These are phyloP conservation scores for Myrmaecium sp. DNA, from an alignment of 2,329 filamentous ascomycete species.

Conservation along the genomic window DNA sequence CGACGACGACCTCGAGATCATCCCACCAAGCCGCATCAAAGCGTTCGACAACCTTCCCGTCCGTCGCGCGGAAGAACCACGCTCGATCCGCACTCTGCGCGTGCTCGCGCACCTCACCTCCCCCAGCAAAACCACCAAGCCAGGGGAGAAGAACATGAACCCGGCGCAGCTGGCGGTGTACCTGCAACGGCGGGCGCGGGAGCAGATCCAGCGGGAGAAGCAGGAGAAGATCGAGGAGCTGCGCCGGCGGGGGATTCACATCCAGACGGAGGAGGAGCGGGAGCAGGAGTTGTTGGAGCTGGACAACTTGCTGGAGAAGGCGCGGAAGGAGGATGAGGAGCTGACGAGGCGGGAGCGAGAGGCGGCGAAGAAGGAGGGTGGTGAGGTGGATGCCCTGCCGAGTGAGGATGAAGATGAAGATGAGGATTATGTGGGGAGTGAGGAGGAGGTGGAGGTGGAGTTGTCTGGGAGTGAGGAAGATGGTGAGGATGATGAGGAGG, in stretches of 20 bases:
- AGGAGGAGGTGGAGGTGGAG: slow-evolving; percentile 17
- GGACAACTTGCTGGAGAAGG: slow-evolving; percentile 76
- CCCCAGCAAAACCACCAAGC: slow-evolving; percentile 34
- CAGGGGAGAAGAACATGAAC: slow-evolving; percentile 42
- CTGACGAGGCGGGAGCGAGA: slow-evolving; percentile 64
- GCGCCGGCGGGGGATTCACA: slow-evolving; percentile 58
- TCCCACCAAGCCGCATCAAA: slow-evolving; percentile 22
- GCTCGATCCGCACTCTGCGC: slow-evolving; percentile 50
- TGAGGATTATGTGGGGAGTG: slow-evolving; percentile 27
- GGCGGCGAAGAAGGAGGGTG: slow-evolving; percentile 47
- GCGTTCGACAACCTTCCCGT: slow-evolving; percentile 54
- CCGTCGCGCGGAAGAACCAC: slow-evolving; percentile 44
- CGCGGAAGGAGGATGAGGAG: slow-evolving; percentile 61
- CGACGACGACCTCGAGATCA: slow-evolving; percentile 50
- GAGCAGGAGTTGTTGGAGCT: slow-evolving; percentile 67
- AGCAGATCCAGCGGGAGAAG: slow-evolving; percentile 64
- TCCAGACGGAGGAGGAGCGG: slow-evolving; percentile 76
- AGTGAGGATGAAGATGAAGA: slow-evolving; percentile 41
- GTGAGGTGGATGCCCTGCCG: slow-evolving; percentile 26
- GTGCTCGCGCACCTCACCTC: slow-evolving; percentile 57
- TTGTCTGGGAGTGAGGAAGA: slow-evolving; percentile 28
- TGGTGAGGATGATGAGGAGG: slow-evolving; percentile 19
- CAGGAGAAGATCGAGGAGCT: slow-evolving; percentile 62
- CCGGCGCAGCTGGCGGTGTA: slow-evolving; percentile 49
- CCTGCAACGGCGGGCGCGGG: slow-evolving; percentile 54